Conservation (phyloP, 768 basidiomycete genomes). For the Boletellus sp. region DNA sequence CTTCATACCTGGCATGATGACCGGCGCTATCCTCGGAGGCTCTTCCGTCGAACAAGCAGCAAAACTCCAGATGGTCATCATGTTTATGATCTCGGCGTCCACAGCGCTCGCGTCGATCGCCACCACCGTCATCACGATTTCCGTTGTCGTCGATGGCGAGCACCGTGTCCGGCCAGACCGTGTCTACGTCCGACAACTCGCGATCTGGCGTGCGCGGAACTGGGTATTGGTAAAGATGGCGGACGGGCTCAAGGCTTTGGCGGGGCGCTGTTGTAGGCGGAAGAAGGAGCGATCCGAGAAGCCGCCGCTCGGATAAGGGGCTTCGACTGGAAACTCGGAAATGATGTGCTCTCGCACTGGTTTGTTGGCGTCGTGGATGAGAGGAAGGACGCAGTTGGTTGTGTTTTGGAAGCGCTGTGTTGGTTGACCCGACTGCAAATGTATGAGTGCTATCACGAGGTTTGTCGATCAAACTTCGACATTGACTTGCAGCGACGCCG, state of each 20-base stretch:
- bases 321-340: too few species aligned
- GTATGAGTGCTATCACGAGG: too few species aligned
- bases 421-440: too few species aligned
- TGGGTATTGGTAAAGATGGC: slow-evolving; percentile 25
- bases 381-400: too few species aligned
- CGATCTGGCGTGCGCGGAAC: slow-evolving; percentile 34
- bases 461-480: too few species aligned
- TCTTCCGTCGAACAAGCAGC: slow-evolving; percentile 83
- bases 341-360: too few species aligned
- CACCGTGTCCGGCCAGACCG: slow-evolving; percentile 65
- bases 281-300: neutral
- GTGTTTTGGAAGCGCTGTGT: too few species aligned
- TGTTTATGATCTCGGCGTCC: slow-evolving; percentile 87
- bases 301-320: too few species aligned
- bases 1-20: slow-evolving; percentile 87
- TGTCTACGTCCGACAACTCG: slow-evolving; percentile 40
- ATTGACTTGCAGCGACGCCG: too few species aligned
- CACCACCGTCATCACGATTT: slow-evolving; percentile 57
- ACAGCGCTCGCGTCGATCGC: slow-evolving; percentile 68
- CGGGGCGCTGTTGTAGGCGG: slow-evolving; percentile 6
- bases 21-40: slow-evolving; percentile 85
- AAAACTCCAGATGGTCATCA: slow-evolving; percentile 86
- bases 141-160: slow-evolving; percentile 64
- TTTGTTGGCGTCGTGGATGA: too few species aligned
- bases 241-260: neutral